These are phyloP conservation scores for Paraleonurus japonicus DNA, from an alignment of 257 asterid species.

Conservation along the genomic window DNA sequence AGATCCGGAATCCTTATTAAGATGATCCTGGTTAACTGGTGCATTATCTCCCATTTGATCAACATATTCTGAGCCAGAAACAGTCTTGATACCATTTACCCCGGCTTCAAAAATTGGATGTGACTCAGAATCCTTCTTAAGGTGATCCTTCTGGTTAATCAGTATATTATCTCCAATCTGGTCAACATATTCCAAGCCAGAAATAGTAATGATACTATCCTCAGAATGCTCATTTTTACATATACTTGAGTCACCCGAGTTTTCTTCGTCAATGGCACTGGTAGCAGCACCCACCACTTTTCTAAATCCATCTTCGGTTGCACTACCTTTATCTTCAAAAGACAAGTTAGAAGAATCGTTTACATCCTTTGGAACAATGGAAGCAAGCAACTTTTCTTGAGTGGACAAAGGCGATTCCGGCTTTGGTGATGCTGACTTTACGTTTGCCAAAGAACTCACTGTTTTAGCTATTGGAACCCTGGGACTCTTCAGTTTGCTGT, in stretches of 20 bases:
- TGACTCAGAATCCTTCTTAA: constrained; percentile 13
- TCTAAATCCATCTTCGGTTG: constrained; percentile 28
- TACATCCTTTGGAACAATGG: constrained; percentile 21
- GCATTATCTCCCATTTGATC: constrained; percentile 10
- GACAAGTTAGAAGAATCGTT: constrained; percentile 35
- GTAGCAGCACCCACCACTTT: constrained; percentile 30
- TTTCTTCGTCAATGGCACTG: not conserved
- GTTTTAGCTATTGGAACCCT: constrained; percentile 43
- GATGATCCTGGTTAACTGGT: not conserved
- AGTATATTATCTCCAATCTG: constrained; percentile 5
- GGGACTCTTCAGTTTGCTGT: constrained; percentile 49
- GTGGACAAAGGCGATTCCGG: constrained; percentile 26
- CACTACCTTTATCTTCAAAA: constrained; percentile 30
- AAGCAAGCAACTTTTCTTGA: constrained; percentile 31
- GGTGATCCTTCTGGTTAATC: constrained; percentile 23
- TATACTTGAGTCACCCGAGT: constrained; percentile 24
- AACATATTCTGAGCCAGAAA: constrained; percentile 21
- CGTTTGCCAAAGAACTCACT: constrained; percentile 24
- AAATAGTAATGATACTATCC: not conserved
- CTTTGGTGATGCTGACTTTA: constrained; percentile 22
- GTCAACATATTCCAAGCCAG: constrained; percentile 21
- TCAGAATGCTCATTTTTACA: constrained; percentile 1
- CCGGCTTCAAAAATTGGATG: constrained; percentile 17
- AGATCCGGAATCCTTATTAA: constrained; percentile 15
- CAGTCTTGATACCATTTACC: constrained; percentile 19